Evolutionary conservation across 257 asterid species (phyloP).

Genomic region (Salvia hispanica): DNA sequence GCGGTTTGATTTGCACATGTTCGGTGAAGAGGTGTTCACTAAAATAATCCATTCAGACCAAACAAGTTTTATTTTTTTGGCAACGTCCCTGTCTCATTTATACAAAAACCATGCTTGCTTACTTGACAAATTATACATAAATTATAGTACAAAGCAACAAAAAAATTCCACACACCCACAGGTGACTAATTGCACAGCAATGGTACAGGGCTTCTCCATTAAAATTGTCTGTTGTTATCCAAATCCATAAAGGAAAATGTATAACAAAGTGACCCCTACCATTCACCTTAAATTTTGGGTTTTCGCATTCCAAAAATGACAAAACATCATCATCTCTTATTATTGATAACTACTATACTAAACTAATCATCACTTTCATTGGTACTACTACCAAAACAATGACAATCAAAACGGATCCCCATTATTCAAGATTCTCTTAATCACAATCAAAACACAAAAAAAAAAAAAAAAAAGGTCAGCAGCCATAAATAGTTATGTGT

Average conservation of each 20-base stretch:
- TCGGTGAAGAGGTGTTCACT: too few species aligned
- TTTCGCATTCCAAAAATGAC: conserved; percentile 39
- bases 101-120: too few species aligned
- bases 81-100: too few species aligned
- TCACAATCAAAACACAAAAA: conserved; percentile 9
- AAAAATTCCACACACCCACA: neutral
- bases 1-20: too few species aligned
- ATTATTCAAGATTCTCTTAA: conserved; percentile 19
- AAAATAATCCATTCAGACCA: too few species aligned
- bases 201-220: neutral
- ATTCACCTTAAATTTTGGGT: conserved; percentile 20
- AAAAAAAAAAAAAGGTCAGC: neutral
- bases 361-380: neutral
- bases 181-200: neutral
- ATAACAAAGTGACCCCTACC: conserved; percentile 13
- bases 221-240: conserved; percentile 22
- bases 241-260: neutral
- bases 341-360: conserved; percentile 20
- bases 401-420: conserved; percentile 8
- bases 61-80: too few species aligned
- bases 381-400: neutral
- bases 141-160: neutral
- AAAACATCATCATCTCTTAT: conserved; percentile 28
- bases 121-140: too few species aligned
- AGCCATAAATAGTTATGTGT: conserved; percentile 9